Base-by-base conservation (phyloP, 2,329 filamentous ascomycete species). In the Penicillium sp. region DNA sequence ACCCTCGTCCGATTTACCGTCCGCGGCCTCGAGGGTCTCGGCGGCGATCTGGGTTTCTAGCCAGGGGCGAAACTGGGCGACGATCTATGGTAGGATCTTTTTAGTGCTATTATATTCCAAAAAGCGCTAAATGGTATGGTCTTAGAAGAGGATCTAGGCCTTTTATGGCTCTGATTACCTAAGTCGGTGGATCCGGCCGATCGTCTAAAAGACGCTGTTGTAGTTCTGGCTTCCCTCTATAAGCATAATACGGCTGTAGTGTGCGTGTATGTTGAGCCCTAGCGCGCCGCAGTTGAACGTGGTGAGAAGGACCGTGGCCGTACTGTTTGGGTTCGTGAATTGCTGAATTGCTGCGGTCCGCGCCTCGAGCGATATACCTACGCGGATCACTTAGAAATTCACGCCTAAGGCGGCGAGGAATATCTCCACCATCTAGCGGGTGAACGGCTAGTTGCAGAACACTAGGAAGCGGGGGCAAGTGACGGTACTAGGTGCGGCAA, bases 151-250 rank as follows among this genome's bases (percentile, higher is more conserved):
- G 16, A 52, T 45, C 42, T 39, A 54, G 2, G 48, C 49, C 12
- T 28, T 43, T 29, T 59, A 51, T 7, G 23, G 29, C 7, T 28
- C 18, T 7, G 18, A 31, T 18, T 57, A 51, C 6, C 57, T 41
- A n/a, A 59, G 16, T 3, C 52, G 48, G 23, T 55, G 51, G 16
- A 57, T 26, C 3, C 54, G 54, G 2, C 51, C 49, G 16, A 57
- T 47, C 6, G 48, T 41, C 42, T 57, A 54, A 6, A 57, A 43
- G 1, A 47, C 7, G 23, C 9, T 6, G 9, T 51, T 48, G 18
- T 33, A 36, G 21, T 54, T 54, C 41, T 12, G 41, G 2, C 38
- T 33, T 2, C 13, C 4, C n/a, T 54, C 48, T 12, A 54, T 15
- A 13, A 51, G 16, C 10, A 54, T 23, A 4, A 47, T 9, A 1